Percentiles rank a stretch among this genome's conserved stretches.
Evolutionary conservation across 176 grass and related monocot species (phyloP).

Genomic region (Eleusine indica): DNA sequence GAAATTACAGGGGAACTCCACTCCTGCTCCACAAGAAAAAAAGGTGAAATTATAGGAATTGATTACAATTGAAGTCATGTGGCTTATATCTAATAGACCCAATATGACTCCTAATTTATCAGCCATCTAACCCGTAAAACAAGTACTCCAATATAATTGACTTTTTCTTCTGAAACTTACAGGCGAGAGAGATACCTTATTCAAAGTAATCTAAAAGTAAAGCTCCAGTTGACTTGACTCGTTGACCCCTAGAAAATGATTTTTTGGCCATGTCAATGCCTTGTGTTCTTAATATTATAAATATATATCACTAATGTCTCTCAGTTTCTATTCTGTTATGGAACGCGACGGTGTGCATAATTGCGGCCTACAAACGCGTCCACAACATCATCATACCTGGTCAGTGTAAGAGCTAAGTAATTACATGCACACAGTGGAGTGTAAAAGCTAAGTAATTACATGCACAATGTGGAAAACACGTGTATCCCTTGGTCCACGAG

Average conservation of each 20-base stretch:
- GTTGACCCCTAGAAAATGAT: not conserved
- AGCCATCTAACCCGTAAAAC: not conserved
- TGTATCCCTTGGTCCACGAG: not conserved
- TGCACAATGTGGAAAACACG: not conserved
- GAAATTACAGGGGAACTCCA: not conserved
- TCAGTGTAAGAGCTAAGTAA: not conserved
- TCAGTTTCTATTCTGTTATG: no score
- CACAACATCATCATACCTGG: no score
- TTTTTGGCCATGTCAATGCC: not conserved
- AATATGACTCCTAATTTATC: not conserved
- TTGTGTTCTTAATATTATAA: not conserved
- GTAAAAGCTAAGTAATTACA: slow-evolving; percentile 6
- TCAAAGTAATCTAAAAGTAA: not conserved
- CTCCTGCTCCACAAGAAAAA: no score
- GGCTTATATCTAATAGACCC: not conserved
- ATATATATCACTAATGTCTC: not conserved
- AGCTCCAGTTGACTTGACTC: not conserved
- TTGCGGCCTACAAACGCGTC: no score
- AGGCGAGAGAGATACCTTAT: not conserved
- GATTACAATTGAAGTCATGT: not conserved
- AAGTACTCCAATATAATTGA: not conserved
- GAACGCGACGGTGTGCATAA: no score
- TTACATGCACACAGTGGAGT: not conserved
- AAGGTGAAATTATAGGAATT: not conserved
- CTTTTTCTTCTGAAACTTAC: not conserved